Base-by-base conservation (phyloP, 2,329 filamentous ascomycete genomes). In the Plectosphaerella sp. region DNA sequence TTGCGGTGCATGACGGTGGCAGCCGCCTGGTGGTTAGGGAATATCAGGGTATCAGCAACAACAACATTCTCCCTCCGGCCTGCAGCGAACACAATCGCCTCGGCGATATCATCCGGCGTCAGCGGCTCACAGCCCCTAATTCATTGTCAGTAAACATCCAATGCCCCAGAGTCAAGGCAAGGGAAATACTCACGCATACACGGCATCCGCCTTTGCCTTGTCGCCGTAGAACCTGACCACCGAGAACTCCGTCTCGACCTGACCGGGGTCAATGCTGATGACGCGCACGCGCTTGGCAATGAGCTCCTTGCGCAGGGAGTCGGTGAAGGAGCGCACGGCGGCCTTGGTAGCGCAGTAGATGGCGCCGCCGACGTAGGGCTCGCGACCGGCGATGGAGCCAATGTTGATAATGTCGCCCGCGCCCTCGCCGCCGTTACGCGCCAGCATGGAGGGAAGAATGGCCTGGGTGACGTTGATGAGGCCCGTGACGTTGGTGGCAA, bases 391-490 rank as follows among this genome's bases (percentile, higher is more conserved):
- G 64, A 96, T 92, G 60, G 87, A 91, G 57, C 92, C 92, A 64
- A 97, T 74, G 66, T 97, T 97, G 74, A 99, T 96, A 67, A 99
- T 92, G 67, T 97, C 93, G 61, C 93, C 93, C 43, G 81, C 76
- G 52, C 91, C 92, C 12, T 48, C 47, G 54, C 88, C 87, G 52
- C 93, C 79, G 65, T 72, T 82, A 69, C 80, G 89, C 61, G 82
- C 77, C 70, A 91, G 87, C 78, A 92, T 95, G 66, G 91, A 84
- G 48, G 89, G 84, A 15, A 97, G 71, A 41, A 97, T 78, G 45
- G 89, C 89, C 76, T 99, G 94, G 1, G 94, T 97, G 87, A 97
- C 90, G 76, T 93, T 89, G 75, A 99, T 94, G 36, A 99, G 78
- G 33, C 94, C 94, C 2, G 88, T 94, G 50, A 97, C 92, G 68